Conservation (phyloP, 1,139 yeast genomes). For the Taphrina deformans region DNA sequence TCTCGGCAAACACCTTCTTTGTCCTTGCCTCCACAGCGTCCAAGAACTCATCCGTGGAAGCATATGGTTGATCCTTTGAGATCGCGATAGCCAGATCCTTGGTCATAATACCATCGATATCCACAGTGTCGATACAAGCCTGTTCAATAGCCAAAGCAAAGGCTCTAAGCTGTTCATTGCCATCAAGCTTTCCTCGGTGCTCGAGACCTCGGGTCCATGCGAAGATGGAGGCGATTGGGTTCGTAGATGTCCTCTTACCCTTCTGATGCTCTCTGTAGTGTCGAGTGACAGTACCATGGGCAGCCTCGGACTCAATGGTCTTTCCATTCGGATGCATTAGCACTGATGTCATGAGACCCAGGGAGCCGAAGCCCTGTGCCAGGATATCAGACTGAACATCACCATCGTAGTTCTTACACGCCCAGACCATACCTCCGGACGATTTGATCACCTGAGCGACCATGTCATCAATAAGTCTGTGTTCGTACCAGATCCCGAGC, state of each 20-base stretch:
- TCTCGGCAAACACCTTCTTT: conserved; percentile 23
- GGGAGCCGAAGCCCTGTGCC: conserved; percentile 96
- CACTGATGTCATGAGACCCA: conserved; percentile 95
- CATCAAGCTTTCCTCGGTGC: conserved; percentile 87
- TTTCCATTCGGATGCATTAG: conserved; percentile 92
- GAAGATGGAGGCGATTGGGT: conserved; percentile 94
- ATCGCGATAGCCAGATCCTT: conserved; percentile 61
- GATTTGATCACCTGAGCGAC: conserved; percentile 98
- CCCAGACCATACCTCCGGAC: conserved; percentile 89
- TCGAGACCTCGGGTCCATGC: conserved; percentile 95
- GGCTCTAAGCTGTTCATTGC: conserved; percentile 75
- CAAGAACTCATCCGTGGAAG: conserved; percentile 30
- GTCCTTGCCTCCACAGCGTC: conserved; percentile 33
- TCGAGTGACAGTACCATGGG: conserved; percentile 96
- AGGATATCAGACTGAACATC: conserved; percentile 96
- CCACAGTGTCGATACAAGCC: conserved; percentile 84
- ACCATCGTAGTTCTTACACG: conserved; percentile 96
- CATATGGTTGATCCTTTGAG: conserved; percentile 29
- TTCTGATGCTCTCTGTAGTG: conserved; percentile 92
- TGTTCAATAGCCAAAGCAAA: conserved; percentile 77
- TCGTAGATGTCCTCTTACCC: conserved; percentile 96
- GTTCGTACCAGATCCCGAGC: conserved; percentile 89
- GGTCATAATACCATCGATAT: conserved; percentile 84
- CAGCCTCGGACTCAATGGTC: conserved; percentile 94
- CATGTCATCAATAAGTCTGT: conserved; percentile 95